Conservation (phyloP, 805 yeast species). For the Candida gorgasii region DNA sequence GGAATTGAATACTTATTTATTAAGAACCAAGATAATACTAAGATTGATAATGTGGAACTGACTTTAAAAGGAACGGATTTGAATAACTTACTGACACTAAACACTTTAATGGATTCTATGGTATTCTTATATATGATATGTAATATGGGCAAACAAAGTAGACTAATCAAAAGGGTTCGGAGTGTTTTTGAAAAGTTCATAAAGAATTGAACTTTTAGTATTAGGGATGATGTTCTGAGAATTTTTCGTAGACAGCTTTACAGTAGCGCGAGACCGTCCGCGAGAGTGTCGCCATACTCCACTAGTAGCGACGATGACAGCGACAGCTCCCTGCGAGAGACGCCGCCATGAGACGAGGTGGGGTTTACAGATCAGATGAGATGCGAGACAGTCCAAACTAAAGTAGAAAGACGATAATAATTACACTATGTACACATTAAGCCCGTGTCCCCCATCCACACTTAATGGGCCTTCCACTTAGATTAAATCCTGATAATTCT, state of each 20-base stretch:
- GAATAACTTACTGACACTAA: constrained; percentile 2
- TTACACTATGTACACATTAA: background rate
- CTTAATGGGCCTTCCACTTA: constrained; percentile 77
- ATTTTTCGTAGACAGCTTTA: background rate
- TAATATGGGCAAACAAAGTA: background rate
- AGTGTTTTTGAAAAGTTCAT: constrained; percentile 1
- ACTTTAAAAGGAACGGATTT: constrained; percentile 12
- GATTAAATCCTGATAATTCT: constrained; percentile 66
- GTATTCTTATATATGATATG: background rate
- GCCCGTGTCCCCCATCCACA: constrained; percentile 80
- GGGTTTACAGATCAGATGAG: no score
- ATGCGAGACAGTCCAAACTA: no score
- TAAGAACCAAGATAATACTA: constrained; percentile 5
- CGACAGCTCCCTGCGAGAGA: no score
- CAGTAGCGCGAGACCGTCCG: no score
- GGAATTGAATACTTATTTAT: constrained; percentile 3
- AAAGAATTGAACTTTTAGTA: background rate
- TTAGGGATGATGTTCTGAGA: constrained; percentile 2
- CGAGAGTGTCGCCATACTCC: no score
- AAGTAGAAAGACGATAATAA: no score
- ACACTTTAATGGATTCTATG: constrained; percentile 4
- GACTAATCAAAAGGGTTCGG: background rate
- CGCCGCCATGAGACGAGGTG: no score
- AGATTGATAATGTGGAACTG: constrained; percentile 9
- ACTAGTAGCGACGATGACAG: no score